Percentiles rank a stretch among this genome's conserved stretches.
phyloP scores from a whole-genome alignment of 371 early-diverging fungal species.

The Rhizopus microsporus region DNA sequence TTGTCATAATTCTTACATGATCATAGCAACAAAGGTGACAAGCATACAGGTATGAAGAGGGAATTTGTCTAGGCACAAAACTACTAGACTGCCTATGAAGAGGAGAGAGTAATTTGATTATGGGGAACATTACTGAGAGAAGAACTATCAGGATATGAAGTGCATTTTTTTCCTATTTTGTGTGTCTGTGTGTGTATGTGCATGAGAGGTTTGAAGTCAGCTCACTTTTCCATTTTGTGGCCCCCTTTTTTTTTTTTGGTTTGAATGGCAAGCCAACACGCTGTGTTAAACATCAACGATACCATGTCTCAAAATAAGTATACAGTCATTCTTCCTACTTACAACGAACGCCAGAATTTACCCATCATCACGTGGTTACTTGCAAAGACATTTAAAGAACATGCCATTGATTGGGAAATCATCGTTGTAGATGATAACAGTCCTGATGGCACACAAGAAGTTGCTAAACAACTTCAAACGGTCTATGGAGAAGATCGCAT shows the following conservation, averaged over 20 bases:
- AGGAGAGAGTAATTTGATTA: no score
- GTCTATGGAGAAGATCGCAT: constrained; percentile 89
- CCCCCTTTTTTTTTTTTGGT: constrained; percentile 4
- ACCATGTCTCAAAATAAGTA: constrained; percentile 62
- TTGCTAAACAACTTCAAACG: constrained; percentile 85
- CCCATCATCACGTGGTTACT: constrained; percentile 93
- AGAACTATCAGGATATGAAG: no score
- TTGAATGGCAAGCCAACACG: constrained; percentile 35
- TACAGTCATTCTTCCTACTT: constrained; percentile 97
- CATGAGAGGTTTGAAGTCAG: no score
- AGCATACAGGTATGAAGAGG: no score
- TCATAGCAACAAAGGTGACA: no score
- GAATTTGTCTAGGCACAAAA: no score
- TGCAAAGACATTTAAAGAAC: constrained; percentile 81
- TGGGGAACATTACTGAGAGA: no score
- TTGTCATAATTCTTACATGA: no score
- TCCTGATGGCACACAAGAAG: constrained; percentile 97
- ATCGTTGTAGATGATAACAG: constrained; percentile 98
- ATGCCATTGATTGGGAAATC: constrained; percentile 90
- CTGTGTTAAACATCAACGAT: constrained; percentile 44
- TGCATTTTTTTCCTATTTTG: no score
- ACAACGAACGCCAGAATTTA: constrained; percentile 98
- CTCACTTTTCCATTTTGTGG: not conserved
- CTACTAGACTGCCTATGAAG: no score
- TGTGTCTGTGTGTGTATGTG: no score